Evolutionary conservation across 129 eudicot genomes (phyloP), one percentile per base, ranked within the genome.

Genomic region (Tagetes patula): DNA sequence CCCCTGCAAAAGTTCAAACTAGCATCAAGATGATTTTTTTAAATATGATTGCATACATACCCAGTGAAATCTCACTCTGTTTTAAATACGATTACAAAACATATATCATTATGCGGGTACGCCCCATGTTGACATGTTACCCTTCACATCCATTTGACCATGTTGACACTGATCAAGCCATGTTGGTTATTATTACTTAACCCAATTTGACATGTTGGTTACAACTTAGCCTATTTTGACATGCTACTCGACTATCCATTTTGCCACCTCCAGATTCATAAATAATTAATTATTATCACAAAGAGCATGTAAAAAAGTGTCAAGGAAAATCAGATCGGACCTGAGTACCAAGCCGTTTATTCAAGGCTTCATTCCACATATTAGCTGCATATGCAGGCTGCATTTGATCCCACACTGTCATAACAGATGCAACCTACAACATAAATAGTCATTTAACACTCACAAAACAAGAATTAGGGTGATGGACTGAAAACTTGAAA

Each of bases 311-410:
- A 36, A 45, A 11, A 52, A 45, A 38, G 40, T 41, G 5, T 56
- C 36, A 34, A 45, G 56, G 6, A 34, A 67, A 76, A 67, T 11
- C 63, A 37, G 40, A 65, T 30, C 70, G 11, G 42, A 95, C 99
- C 97, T 88, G 36, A 48, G 99, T 95, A 64, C 96, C 99, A 77
- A 95, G 96, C 55, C 99, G 86, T 67, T 88, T 95, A 85, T 95
- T 95, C 81, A 95, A 79, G 76, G 99, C 97, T 82, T 95, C 99
- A 54, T 91, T 88, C 99, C 97, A 95, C 91, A 95, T 80, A 73
- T 88, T 95, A 70, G 91, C 94, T 42, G 99, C 99, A 84, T 91
- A 95, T n/a, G 79, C 90, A 65, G 99, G 97, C 81, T 88, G 88
- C 75, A 95, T 65, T 42, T 95, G 99, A 60, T 69, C 89, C 97